Evolutionary conservation across 2,329 filamentous ascomycete genomes (phyloP).

Genomic region (Triangularia setosa): DNA sequence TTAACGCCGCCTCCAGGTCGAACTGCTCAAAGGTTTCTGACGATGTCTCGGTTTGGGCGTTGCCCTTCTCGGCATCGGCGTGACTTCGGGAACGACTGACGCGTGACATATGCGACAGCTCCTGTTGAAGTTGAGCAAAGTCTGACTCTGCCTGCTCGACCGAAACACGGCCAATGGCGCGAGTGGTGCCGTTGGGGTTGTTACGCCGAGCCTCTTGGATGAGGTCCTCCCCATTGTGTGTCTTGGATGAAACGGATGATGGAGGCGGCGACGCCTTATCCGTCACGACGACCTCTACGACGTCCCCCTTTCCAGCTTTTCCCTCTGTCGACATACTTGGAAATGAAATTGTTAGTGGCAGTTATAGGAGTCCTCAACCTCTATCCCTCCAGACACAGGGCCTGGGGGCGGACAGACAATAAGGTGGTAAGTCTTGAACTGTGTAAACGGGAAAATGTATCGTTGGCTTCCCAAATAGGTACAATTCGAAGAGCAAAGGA

Average conservation of each 20-base stretch:
- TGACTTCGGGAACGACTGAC: slow-evolving; percentile 42
- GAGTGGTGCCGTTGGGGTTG: slow-evolving; percentile 47
- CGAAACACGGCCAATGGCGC: slow-evolving; percentile 50
- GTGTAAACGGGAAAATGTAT: not conserved
- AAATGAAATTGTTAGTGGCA: not conserved
- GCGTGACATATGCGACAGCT: slow-evolving; percentile 55
- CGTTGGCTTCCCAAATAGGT: not conserved
- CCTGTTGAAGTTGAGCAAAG: slow-evolving; percentile 63
- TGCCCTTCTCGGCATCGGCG: slow-evolving; percentile 57
- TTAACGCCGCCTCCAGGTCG: slow-evolving; percentile 70
- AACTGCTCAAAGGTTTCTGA: slow-evolving; percentile 56
- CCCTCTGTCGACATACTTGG: not conserved
- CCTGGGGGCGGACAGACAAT: not conserved
- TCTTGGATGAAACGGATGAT: slow-evolving; percentile 24
- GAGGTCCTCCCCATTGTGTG: slow-evolving; percentile 36
- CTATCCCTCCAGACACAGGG: not conserved
- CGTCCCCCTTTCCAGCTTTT: not conserved
- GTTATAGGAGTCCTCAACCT: not conserved
- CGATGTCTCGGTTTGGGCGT: slow-evolving; percentile 34
- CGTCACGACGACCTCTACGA: slow-evolving; percentile 11
- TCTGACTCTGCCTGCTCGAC: slow-evolving; percentile 66
- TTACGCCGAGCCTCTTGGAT: slow-evolving; percentile 39
- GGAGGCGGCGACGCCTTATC: not conserved
- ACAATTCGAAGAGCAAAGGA: not conserved
- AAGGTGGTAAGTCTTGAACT: not conserved